These are phyloP conservation scores for Boletales sp. DNA, from an alignment of 768 basidiomycete genomes.

Conservation along the genomic window DNA sequence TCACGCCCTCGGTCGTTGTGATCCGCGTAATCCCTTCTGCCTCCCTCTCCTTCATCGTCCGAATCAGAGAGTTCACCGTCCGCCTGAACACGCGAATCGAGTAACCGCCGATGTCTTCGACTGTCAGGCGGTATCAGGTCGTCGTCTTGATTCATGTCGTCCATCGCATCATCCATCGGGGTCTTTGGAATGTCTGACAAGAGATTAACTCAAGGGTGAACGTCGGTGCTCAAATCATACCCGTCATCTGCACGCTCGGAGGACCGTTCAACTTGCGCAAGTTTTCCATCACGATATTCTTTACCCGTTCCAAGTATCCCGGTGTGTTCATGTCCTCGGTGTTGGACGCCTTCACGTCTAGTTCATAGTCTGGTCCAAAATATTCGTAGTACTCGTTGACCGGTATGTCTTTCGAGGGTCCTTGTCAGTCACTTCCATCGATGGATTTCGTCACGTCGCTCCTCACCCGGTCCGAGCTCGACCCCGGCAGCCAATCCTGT, in stretches of 20 bases:
- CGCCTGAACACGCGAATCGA: constrained; percentile 78
- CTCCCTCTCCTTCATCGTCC: constrained; percentile 94
- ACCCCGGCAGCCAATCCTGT: constrained; percentile 98
- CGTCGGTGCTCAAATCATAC: constrained; percentile 37
- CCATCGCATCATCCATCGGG: constrained; percentile 81
- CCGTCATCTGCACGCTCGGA: constrained; percentile 88
- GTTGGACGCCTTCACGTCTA: constrained; percentile 93
- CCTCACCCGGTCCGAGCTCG: constrained; percentile 77
- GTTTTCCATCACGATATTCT: constrained; percentile 88
- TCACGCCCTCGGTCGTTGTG: constrained; percentile 50
- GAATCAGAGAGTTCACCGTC: constrained; percentile 95
- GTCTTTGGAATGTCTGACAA: constrained; percentile 73
- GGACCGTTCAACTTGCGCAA: constrained; percentile 82
- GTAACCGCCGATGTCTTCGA: constrained; percentile 68
- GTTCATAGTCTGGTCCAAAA: constrained; percentile 94
- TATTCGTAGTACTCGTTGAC: constrained; percentile 99
- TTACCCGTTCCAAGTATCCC: constrained; percentile 91
- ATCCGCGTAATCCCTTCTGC: constrained; percentile 62
- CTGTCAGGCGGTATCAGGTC: constrained; percentile 76
- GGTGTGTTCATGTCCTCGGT: constrained; percentile 93
- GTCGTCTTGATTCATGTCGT: constrained; percentile 79
- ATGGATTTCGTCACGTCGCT: neutral
- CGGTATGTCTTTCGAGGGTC: constrained; percentile 73
- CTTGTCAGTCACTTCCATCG: constrained; percentile 3
- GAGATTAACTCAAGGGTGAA: neutral